These are phyloP conservation scores for Acidomyces sp. DNA, from an alignment of 495 filamentous ascomycete genomes.

Conservation along the genomic window DNA sequence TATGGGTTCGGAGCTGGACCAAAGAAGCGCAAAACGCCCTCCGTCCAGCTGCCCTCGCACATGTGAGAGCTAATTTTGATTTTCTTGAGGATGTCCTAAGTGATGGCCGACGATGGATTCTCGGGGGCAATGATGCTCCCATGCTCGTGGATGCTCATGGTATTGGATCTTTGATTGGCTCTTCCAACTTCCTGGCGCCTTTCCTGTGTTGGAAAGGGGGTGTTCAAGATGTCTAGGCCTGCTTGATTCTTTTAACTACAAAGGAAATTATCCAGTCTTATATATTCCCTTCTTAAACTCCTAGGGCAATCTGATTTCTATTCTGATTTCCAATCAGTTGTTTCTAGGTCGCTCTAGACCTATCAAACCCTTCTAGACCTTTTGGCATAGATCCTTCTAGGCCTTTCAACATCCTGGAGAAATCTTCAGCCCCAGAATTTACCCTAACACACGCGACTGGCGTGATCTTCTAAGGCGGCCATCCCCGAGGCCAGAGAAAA, in stretches of 20 bases:
- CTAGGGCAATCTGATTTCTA: too few relatives aligned
- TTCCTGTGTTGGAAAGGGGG: too few relatives aligned
- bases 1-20: conserved; percentile 26
- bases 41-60: conserved; percentile 35
- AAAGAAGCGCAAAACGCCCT: conserved; percentile 24
- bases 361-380: too few relatives aligned
- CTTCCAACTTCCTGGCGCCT: conserved; percentile 30
- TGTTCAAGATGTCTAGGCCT: too few relatives aligned
- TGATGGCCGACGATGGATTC: conserved; percentile 47
- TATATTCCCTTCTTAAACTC: too few relatives aligned
- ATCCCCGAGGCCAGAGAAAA: conserved; percentile 21
- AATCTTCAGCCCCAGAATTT: conserved; percentile 30
- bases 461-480: conserved; percentile 37
- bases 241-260: too few relatives aligned
- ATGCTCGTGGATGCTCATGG: conserved; percentile 47
- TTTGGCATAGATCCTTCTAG: too few relatives aligned
- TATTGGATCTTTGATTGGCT: conserved; percentile 50
- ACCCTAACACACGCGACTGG: conserved; percentile 44
- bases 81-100: conserved; percentile 42
- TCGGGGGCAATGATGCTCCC: conserved; percentile 32
- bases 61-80: conserved; percentile 32
- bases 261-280: too few relatives aligned
- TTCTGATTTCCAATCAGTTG: too few relatives aligned
- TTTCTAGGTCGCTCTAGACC: too few relatives aligned
- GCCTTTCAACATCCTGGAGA: too few relatives aligned